A percentile compares a stretch with the other conserved stretches of the same genome.
Evolutionary conservation across 352 stramenopile genomes (phyloP).

Genomic region (Phytophthora quininea): DNA sequence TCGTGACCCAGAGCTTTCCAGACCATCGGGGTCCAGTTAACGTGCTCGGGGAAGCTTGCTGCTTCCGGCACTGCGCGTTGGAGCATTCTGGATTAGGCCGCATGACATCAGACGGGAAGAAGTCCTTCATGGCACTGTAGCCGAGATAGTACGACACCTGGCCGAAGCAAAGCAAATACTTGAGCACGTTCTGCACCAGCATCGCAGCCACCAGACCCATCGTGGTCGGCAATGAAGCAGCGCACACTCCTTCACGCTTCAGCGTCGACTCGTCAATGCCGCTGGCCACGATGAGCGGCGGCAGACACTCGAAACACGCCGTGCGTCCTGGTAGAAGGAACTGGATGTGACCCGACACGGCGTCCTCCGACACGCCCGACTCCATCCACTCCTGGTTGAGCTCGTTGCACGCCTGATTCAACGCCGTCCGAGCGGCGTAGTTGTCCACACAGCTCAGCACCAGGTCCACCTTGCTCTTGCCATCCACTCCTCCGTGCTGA

Average conservation of each 20-base stretch:
- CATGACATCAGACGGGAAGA: constrained; percentile 85
- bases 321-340: constrained; percentile 84
- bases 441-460: constrained; percentile 92
- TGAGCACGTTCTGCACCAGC: constrained; percentile 90
- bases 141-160: constrained; percentile 89
- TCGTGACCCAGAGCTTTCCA: constrained; percentile 69
- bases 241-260: constrained; percentile 89
- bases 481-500: constrained; percentile 68
- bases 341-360: constrained; percentile 90
- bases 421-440: constrained; percentile 83
- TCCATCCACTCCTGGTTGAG: constrained; percentile 91
- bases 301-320: constrained; percentile 90
- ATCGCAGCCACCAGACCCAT: constrained; percentile 89
- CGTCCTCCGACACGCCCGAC: constrained; percentile 90
- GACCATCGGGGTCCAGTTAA: constrained; percentile 72
- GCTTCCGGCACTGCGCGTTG: constrained; percentile 75
- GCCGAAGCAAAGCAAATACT: constrained; percentile 86
- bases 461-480: constrained; percentile 66
- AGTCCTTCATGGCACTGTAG: constrained; percentile 90
- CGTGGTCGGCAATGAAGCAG: constrained; percentile 88
- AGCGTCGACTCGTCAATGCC: constrained; percentile 89
- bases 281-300: constrained; percentile 84
- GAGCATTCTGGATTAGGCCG: constrained; percentile 85
- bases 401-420: constrained; percentile 91
- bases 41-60: constrained; percentile 59